Conservation (phyloP, 257 asterid species). For the Solanum stenotomum region DNA sequence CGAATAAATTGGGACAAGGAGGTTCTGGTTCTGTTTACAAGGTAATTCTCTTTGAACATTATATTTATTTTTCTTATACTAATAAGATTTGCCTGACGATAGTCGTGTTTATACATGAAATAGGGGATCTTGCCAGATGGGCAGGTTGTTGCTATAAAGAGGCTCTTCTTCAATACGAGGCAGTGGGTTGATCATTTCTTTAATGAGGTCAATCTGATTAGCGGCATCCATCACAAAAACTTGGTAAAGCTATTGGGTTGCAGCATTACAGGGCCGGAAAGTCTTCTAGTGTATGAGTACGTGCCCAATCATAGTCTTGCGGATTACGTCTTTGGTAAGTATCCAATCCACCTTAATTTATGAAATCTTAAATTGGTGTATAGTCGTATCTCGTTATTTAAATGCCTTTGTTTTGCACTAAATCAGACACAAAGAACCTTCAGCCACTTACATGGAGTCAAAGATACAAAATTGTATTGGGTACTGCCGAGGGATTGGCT, state of each 20-base stretch:
- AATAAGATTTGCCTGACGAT: background rate
- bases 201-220: slow-evolving; percentile 72
- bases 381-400: background rate
- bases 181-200: slow-evolving; percentile 86
- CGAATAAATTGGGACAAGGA: slow-evolving; percentile 68
- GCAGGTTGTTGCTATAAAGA: slow-evolving; percentile 43
- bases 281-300: slow-evolving; percentile 66
- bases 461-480: slow-evolving; percentile 39
- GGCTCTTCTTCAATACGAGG: slow-evolving; percentile 61
- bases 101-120: background rate
- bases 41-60: slow-evolving; percentile 21
- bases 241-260: slow-evolving; percentile 67
- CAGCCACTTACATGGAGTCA: slow-evolving; percentile 45
- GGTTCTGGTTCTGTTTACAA: slow-evolving; percentile 77
- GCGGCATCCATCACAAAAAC: slow-evolving; percentile 51
- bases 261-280: slow-evolving; percentile 84
- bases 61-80: slow-evolving; percentile 6
- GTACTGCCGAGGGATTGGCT: slow-evolving; percentile 66
- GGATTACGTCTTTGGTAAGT: slow-evolving; percentile 44
- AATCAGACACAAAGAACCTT: slow-evolving; percentile 34
- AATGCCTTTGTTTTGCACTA: background rate
- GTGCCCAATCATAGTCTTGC: slow-evolving; percentile 62
- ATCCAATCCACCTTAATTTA: background rate
- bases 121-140: slow-evolving; percentile 64
- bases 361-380: background rate